Percentiles rank a stretch among this genome's conserved stretches.
phyloP scores from a whole-genome alignment of 495 filamentous ascomycete genomes.

The Penicillium fimorum region DNA sequence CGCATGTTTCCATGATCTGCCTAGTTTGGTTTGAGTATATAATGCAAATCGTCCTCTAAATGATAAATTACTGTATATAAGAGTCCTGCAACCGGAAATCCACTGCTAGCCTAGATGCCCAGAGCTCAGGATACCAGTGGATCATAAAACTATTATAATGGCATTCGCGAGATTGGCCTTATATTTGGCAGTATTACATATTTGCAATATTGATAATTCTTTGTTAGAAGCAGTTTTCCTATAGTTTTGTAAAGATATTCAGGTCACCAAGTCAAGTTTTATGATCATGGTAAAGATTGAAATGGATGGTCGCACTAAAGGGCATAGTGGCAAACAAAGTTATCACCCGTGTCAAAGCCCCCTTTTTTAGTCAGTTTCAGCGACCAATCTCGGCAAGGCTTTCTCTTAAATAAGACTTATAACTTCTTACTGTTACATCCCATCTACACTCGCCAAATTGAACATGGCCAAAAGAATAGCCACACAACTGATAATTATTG shows the following conservation, averaged over 20 bases:
- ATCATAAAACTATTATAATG: constrained; percentile 1
- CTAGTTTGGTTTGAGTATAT: background rate
- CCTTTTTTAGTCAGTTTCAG: constrained; percentile 2
- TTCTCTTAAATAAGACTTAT: background rate
- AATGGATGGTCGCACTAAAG: background rate
- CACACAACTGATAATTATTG: constrained; percentile 7
- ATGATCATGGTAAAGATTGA: background rate
- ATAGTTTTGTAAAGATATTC: background rate
- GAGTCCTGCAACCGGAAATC: background rate
- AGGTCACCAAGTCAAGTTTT: constrained; percentile 1
- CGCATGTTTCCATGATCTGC: constrained; percentile 1
- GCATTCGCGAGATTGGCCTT: background rate
- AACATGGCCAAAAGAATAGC: constrained; percentile 9
- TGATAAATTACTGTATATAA: background rate
- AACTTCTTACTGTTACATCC: constrained; percentile 4
- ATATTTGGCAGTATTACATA: background rate
- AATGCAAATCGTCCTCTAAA: background rate
- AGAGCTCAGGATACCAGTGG: background rate
- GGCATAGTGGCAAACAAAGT: background rate
- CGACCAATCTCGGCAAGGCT: constrained; percentile 3
- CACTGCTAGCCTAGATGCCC: background rate
- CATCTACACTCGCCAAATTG: constrained; percentile 1
- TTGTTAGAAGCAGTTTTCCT: background rate
- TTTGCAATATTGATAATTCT: constrained; percentile 4
- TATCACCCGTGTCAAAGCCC: background rate